phyloP scores from a whole-genome alignment of 768 basidiomycete genomes.

The Phlegmacium glaucopus region DNA sequence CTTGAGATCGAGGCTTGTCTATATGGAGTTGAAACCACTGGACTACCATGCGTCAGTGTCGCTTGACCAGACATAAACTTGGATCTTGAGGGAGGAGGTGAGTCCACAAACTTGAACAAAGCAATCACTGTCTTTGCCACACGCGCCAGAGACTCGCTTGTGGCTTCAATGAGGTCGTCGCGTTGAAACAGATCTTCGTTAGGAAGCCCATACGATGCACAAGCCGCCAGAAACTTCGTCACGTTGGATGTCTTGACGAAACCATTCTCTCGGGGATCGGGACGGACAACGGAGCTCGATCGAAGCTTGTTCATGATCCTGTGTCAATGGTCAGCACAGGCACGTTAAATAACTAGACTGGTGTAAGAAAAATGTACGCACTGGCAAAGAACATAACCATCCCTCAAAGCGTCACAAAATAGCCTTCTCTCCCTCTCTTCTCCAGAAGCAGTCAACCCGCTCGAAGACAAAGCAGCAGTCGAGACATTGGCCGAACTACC shows the following conservation, averaged over 20 bases:
- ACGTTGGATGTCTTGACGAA: conserved; percentile 66
- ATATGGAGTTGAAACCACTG: conserved; percentile 22
- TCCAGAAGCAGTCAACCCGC: conserved; percentile 39
- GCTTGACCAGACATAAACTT: conserved; percentile 33
- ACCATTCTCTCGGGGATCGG: conserved; percentile 67
- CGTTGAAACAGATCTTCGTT: conserved; percentile 63
- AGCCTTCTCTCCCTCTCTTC: conserved; percentile 74
- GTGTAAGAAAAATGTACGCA: conserved; percentile 42
- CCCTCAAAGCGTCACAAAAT: conserved; percentile 74
- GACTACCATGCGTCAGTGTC: neutral
- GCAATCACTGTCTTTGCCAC: conserved; percentile 75
- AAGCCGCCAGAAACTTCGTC: conserved; percentile 75
- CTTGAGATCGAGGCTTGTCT: conserved; percentile 36
- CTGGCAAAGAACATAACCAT: conserved; percentile 90
- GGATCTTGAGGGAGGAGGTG: conserved; percentile 40
- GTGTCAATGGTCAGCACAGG: neutral
- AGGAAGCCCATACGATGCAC: conserved; percentile 61
- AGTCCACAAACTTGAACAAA: conserved; percentile 60
- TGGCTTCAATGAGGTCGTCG: conserved; percentile 64
- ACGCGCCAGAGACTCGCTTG: conserved; percentile 55
- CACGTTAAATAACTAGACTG: conserved; percentile 1
- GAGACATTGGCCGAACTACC: conserved; percentile 25
- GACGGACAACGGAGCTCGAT: conserved; percentile 69
- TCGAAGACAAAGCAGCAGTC: conserved; percentile 4
- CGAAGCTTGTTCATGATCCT: conserved; percentile 82